Evolutionary conservation across 805 yeast genomes (phyloP), one percentile per base, ranked within the genome.

Genomic region (Lipomyces yamanashiensis): DNA sequence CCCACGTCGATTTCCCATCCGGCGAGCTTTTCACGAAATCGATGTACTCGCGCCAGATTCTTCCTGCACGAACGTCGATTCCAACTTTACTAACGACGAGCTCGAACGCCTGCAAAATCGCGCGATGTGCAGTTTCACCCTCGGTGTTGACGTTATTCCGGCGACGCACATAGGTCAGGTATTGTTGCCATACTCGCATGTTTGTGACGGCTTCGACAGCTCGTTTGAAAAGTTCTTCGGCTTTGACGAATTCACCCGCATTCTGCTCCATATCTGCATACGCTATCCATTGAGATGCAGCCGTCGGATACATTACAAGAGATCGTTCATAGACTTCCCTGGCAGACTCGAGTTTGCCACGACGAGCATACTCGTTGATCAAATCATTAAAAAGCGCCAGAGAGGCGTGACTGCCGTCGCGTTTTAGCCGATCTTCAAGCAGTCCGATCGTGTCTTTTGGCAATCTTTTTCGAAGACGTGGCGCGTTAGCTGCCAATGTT

Each of bases 1-100:
- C 98, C 88, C 93, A 90, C 50, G 87, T 84, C 19, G 79, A 74
- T 2, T 72, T 51, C 0, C 78, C 72, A 41, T 87, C 85, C 17
- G 85, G 81, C 2, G 96, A 92, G 54, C 85, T 85, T 67, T 85
- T 87, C 66, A 92, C 81, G 71, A 91, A 92, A 9, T 82, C 86
- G n/a, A 95, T 73, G 73, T 90, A 95, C 70, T 89, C 95, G 54
- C 81, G 80, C 97, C 97, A 93, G 48, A 95, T 76, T 1, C 79
- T 79, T 39, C 88, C 87, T 19, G 92, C 83, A 41, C 83, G 80
- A 5, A 88, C 83, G 74, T 95, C 98, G 39, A 85, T 76, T 0
- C 97, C 97, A 56, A 92, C 90, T 64, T 86, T 84, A 36, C 82
- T 85, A 19, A 89, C 78, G 0, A 96, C 96, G 73, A 89, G 84